Base-by-base conservation (phyloP, 129 eudicot genomes). In the Solidago caesia region DNA sequence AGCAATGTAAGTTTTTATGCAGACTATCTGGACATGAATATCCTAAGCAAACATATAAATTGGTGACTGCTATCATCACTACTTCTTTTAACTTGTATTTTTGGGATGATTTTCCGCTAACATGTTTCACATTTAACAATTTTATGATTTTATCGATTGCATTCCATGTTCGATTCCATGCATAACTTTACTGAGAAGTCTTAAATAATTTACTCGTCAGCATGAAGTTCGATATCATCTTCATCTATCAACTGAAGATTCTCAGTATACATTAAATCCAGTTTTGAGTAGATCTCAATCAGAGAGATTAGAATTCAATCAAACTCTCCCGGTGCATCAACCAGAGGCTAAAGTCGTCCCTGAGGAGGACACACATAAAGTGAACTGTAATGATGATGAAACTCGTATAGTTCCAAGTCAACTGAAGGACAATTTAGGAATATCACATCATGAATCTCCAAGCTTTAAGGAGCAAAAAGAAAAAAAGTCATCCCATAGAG, bases 161-260 rank as follows among this genome's bases (percentile, higher is more conserved):
- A 66, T 39, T 39, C 26, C 11, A 48, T 29, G 62, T 21, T 75
- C 51, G 25, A 53, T 39, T 64, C 44, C 64, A 14, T 65, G 44
- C 49, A 15, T 75, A 16, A 47, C n/a, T 15, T 43, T 75, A 25
- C 9, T 21, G 26, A 6, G 4, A 44, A 59, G 44, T 26, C 56
- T 16, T 56, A 57, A 44, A n/a, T 2, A 2, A 7, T 65, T 65
- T 43, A 41, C 52, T 16, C n/a, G 16, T 49, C 67, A 59, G 66
- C 83, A 85, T 91, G 86, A 80, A 68, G 65, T 73, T 29, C 84
- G 64, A 10, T 85, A 77, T 70, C 78, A 80, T 76, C 89, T 86
- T 74, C 86, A 68, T 80, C 79, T 90, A 60, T 88, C 89, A 4
- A 84, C 67, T 76, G 82, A 75, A 55, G 73, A 74, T 64, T 84